Conservation (phyloP, 208 protist genomes). For the Trypanosoma platydactyli region DNA sequence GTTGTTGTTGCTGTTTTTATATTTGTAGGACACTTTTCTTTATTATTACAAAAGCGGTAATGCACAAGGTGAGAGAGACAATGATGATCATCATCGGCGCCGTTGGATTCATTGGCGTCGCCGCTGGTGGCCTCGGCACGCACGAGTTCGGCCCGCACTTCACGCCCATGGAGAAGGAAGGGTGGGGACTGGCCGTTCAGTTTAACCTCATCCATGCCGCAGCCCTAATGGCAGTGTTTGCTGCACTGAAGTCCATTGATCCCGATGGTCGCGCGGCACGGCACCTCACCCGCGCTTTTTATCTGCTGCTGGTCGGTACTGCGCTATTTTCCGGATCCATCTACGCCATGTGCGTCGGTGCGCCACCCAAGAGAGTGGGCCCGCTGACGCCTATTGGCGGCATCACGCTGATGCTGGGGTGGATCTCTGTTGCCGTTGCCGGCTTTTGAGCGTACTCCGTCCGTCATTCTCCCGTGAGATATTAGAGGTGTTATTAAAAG, state of each 20-base stretch:
- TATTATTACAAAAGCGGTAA: conserved; percentile 13
- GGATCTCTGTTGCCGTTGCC: conserved; percentile 54
- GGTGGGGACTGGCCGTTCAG: conserved; percentile 29
- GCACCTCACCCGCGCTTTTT: conserved; percentile 51
- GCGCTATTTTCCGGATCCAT: conserved; percentile 66
- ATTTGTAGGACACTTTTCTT: neutral
- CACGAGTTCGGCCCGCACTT: conserved; percentile 17
- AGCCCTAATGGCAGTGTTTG: conserved; percentile 53
- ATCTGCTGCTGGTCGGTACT: conserved; percentile 47
- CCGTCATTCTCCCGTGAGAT: neutral
- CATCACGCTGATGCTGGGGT: conserved; percentile 64
- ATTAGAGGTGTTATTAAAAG: no score
- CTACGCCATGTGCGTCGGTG: conserved; percentile 56
- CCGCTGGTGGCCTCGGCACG: conserved; percentile 23
- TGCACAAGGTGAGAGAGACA: conserved; percentile 21
- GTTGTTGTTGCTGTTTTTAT: neutral
- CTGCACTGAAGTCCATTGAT: neutral
- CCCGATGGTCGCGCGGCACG: conserved; percentile 13
- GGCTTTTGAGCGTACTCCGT: conserved; percentile 27
- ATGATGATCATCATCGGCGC: conserved; percentile 18
- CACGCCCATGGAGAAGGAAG: neutral
- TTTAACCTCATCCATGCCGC: conserved; percentile 74
- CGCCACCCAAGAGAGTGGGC: conserved; percentile 50
- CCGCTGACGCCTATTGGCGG: conserved; percentile 66
- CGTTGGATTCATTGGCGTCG: conserved; percentile 23